Evolutionary conservation across 2,329 filamentous ascomycete genomes (phyloP), one percentile per base, ranked within the genome.

Genomic region (Monilinia fructicola): DNA sequence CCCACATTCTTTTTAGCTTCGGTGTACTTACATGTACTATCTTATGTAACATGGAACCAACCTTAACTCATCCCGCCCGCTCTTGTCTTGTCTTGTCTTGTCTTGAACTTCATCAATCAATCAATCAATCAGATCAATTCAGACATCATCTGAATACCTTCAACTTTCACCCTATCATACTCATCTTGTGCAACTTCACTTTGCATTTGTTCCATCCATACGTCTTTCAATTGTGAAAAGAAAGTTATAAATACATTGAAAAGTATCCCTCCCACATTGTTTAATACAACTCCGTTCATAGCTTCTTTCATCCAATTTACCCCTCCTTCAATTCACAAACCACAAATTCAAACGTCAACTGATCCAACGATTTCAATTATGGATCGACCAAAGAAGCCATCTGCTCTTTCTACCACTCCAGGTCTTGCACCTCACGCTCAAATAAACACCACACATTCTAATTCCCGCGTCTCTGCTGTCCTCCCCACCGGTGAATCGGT

Each of bases 401-500:
- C 87, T 64, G 89, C 91, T 50, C 86, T 94, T 74, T 87, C 91
- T 64, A 83, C 91, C 70, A 89, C 90, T 10, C 89, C 90, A 10
- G 87, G 87, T 63, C 84, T 89, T 21, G 87, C 91, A 21, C 90
- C 93, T 58, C 91, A 88, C 76, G 80, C 94, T 44, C 87, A 89
- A 71, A 90, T 97, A 75, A 86, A 86, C 77, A 87, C 93, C 75
- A 85, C 87, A 38, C 85, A 91, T 73, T 86, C 87, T 76, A 88
- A 88, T 78, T 85, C 85, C 68, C 87, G 86, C 68, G 89, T 98
- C 62, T 85, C 86, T n/a, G 94, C 94, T 44, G 85, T 84, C 40
- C 86, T 98, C 54, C 91, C 93, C 50, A 90, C 92, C 0, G 93
- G 94, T 72, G 93, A 98, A 80, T 91, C 87, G 65, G 86, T 97